Evolutionary conservation across 225 moss, liverwort and hornwort species (phyloP), one percentile per base, ranked within the genome.

Genomic region (Sphagnum tenellum): DNA sequence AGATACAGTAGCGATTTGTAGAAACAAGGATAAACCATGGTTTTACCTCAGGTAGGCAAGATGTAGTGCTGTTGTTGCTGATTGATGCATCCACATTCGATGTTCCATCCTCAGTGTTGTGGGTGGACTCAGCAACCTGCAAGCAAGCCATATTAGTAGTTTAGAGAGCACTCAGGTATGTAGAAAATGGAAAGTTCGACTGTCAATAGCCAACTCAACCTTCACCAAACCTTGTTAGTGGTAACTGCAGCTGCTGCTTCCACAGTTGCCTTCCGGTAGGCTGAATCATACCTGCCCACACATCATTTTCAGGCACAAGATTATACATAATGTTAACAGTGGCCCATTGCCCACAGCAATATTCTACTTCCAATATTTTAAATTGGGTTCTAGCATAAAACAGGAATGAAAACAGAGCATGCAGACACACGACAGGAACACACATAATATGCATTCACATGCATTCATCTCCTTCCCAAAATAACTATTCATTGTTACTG

Each of bases 241-340:
- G 61, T 61, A 47, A 61, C 4, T 2, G 7, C 5, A 58, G 12
- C 29, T 29, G 29, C 29, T 29, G 12, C 11, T 58, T n/a, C n/a
- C 57, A 58, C 12, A 4, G 57, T 58, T 58, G 11, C 5, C 8
- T 29, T 52, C 52, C 52, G 9, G 7, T 6, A 84, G 46, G 78
- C 69, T 13, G 75, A 73, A 55, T 84, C 84, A 49, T 84, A 84
- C 84, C 80, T 84, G 78, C 52, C 52, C 73, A 66, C 5, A 12
- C 11, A 64, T 64, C 64, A 12, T 44, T 3, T 9, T 49, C 48
- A 48, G 50, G 7, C 12, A 64, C 50, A n/a, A n/a, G 57, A 58
- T 58, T 29, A 12, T n/a, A 58, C 57, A 59, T 46, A 64, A 48
- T 10, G 14, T 50, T 12, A 65, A 50, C 48, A 65, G 49, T 48